phyloP scores from a whole-genome alignment of 306 rosid species.

The Aeschynomene evenia region DNA sequence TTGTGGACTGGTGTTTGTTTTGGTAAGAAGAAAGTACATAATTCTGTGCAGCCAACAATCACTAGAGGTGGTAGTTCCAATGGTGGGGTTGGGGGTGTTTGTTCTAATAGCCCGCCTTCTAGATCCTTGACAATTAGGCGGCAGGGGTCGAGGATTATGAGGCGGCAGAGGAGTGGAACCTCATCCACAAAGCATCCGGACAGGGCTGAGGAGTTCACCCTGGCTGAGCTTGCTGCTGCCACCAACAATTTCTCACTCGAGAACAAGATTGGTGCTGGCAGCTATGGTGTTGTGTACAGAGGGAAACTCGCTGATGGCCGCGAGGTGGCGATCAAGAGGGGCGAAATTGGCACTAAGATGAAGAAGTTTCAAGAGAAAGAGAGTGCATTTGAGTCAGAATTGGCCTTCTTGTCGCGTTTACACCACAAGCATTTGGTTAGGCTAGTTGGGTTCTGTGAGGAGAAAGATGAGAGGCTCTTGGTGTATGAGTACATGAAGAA shows the following conservation, averaged over 20 bases:
- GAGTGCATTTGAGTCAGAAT: slow-evolving; percentile 86
- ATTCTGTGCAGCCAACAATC: slow-evolving; percentile 91
- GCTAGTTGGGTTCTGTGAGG: slow-evolving; percentile 88
- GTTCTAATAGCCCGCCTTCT: slow-evolving; percentile 66
- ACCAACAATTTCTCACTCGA: slow-evolving; percentile 60
- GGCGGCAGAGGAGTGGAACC: slow-evolving; percentile 95
- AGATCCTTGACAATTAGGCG: slow-evolving; percentile 71
- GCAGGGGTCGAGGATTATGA: slow-evolving; percentile 78
- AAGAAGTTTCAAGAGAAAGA: slow-evolving; percentile 94
- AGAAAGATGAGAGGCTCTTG: slow-evolving; percentile 81
- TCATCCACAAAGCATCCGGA: slow-evolving; percentile 76
- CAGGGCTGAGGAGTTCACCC: slow-evolving; percentile 73
- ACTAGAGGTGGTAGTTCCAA: slow-evolving; percentile 73
- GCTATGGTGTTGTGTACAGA: slow-evolving; percentile 86
- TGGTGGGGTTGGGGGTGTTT: slow-evolving; percentile 32
- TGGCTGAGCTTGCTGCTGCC: slow-evolving; percentile 73
- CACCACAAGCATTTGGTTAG: slow-evolving; percentile 94
- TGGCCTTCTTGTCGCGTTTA: slow-evolving; percentile 82
- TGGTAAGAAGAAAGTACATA: slow-evolving; percentile 80
- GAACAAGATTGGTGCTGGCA: slow-evolving; percentile 87
- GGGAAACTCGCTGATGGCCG: slow-evolving; percentile 78
- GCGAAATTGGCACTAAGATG: slow-evolving; percentile 52
- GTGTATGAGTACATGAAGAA: slow-evolving; percentile 95
- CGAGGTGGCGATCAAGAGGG: slow-evolving; percentile 87
- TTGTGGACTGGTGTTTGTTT: slow-evolving; percentile 87